These are phyloP conservation scores for Acanthochlamys bracteata DNA, from an alignment of 106 monocot species.

Conservation along the genomic window DNA sequence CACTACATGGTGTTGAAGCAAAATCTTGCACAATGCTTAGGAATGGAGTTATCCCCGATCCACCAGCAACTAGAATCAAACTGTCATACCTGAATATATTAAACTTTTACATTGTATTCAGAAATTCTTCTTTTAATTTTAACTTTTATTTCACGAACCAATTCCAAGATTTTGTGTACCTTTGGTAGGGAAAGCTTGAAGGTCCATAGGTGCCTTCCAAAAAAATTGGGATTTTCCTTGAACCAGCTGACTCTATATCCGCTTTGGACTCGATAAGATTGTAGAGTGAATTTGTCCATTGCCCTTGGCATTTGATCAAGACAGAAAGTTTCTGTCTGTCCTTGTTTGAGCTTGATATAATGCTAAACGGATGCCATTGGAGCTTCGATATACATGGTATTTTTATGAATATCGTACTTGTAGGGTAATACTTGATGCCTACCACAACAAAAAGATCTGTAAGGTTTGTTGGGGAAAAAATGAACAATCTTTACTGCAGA, in stretches of 20 bases:
- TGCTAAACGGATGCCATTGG: slow-evolving; percentile 91
- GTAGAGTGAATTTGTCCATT: slow-evolving; percentile 63
- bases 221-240: slow-evolving; percentile 22
- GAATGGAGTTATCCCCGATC: slow-evolving; percentile 79
- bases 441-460: background rate
- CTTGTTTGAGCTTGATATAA: slow-evolving; percentile 44
- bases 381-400: slow-evolving; percentile 61
- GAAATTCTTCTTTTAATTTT: no score
- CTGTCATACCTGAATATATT: slow-evolving; percentile 43
- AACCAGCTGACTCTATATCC: slow-evolving; percentile 5
- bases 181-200: slow-evolving; percentile 18
- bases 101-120: no score
- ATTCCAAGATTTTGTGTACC: no score
- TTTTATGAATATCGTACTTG: slow-evolving; percentile 65
- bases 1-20: slow-evolving; percentile 20
- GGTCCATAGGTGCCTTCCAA: slow-evolving; percentile 90
- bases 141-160: no score
- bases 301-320: slow-evolving; percentile 59
- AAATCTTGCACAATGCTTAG: slow-evolving; percentile 63
- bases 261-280: slow-evolving; percentile 19
- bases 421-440: slow-evolving; percentile 66
- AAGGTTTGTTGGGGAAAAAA: background rate
- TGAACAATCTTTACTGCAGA: background rate
- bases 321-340: slow-evolving; percentile 39
- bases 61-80: slow-evolving; percentile 66